Evolutionary conservation across 768 basidiomycete genomes (phyloP), one percentile per base, ranked within the genome.

Genomic region (Melanogaster broomeanus): DNA sequence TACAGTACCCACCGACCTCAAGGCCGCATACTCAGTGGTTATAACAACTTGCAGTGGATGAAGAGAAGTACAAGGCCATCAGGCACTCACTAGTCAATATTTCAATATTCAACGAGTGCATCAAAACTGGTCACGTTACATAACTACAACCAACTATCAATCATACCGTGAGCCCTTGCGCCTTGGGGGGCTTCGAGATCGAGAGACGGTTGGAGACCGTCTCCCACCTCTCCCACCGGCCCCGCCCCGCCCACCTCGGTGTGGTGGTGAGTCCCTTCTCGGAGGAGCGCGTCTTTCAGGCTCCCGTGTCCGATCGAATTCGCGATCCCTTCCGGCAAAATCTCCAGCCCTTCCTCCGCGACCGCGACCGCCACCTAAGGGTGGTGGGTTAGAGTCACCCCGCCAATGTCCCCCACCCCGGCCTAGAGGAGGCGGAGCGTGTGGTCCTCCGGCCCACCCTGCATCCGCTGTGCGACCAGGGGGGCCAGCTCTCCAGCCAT

Each of bases 321-420:
- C 70, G 7, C 73, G 67, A 35, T 72, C 70, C 42, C 73, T 61
- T 41, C 65, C 71, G 42, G 66, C 62, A 59, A 65, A 62, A 53
- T 67, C 68, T 37, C 68, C 63, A 25, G 61, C 31, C 45, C 66
- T 57, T 27, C 79, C 75, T 2, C 79, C 71, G 4, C 76, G 70
- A 30, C 80, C 74, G 30, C 80, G 71, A 25, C 71, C 69, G 24
- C 74, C 74, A 30, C 70, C 61, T 3, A 69, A 66, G 7, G 72
- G 70, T 6, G 75, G 74, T 1, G 73, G 73, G 58, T 83, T 78
- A 1, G 88, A 87, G 15, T 77, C 84, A 0, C 88, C 89, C 38
- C 89, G 77, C 86, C 87, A 90, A 66, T 88, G 87, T 1, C 87
- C 87, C 35, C 83, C 82, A 40, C 84, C 81, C 10, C 81, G 71